Base-by-base conservation (phyloP, 2,329 filamentous ascomycete species). In the Stagonosporopsis rhizophila region DNA sequence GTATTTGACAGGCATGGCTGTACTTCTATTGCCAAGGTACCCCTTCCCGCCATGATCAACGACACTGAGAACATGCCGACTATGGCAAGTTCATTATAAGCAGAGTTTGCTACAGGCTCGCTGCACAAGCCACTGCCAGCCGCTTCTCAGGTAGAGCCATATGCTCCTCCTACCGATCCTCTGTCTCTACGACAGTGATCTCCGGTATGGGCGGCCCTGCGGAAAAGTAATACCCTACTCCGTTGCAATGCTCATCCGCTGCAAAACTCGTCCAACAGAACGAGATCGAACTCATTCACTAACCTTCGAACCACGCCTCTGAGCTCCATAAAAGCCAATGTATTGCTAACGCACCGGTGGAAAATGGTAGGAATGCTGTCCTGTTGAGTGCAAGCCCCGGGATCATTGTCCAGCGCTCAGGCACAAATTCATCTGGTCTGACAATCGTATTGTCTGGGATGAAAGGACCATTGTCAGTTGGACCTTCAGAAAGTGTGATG, bases 341-440 rank as follows among this genome's bases (percentile, higher is more conserved):
- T 81, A 78, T 89, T 90, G 0, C 88, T 88, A 40, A 89, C 88
- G 69, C 89, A 91, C 89, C 89, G 44, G 89, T 78, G 23, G 82
- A 85, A 63, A 91, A 91, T 1, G 90, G 88, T 53, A 86, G 89
- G 73, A 90, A 92, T 0, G 89, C 89, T 32, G 80, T 41, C 34
- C 52, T 65, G 23, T 66, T 61, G 1, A 61, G 38, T 3, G 69
- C 50, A 17, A 70, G 38, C 3, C 68, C 64, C 4, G 62, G 59
- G 3, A 30, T 51, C 7, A 54, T 60, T 0, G 60, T 68, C 68
- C 68, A 70, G 3, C 64, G 51, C 44, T 70, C 66, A 4, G 67
- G 68, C 12, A 73, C 39, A 39, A 73, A 73, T 0, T 67, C 58
- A 27, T 68, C 52, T 1, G 69, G 63, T 5, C 44, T 20, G 2